Evolutionary conservation across 139 green algal genomes (phyloP), one percentile per base, ranked within the genome.

Genomic region (Nannochloris sp.): DNA sequence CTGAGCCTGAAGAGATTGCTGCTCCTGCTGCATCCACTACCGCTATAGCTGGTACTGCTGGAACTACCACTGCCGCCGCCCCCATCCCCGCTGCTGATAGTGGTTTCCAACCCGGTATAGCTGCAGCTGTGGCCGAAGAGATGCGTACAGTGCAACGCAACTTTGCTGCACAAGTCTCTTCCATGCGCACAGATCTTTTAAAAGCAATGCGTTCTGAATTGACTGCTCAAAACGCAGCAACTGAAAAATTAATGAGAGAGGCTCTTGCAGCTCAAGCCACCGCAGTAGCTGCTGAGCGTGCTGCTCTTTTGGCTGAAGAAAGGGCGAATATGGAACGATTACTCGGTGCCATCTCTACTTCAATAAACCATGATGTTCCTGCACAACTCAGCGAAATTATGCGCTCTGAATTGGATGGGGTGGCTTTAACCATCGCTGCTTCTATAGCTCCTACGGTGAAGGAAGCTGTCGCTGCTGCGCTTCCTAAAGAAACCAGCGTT

Each of bases 341-440:
- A 61, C 33, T 83, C 13, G 60, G 38, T 15, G 53, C 42, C 56
- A 80, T 83, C 33, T 69, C 61, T 1, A 56, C 51, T 55, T 62
- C 55, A 46, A 37, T 86, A 45, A 78, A 79, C 61, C 73, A 61
- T 25, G 79, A 83, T 59, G 48, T 86, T 48, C 79, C 77, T 6
- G 4, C 42, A 7, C 60, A 58, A 14, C 53, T 84, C 45, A 54
- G 68, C 42, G 71, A 72, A 44, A 56, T 42, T 15, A 34, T 75
- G 36, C 59, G 68, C 1, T 55, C 53, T 31, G 70, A 77, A 62
- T 38, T 73, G 53, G 42, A 63, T 9, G 36, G 27, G 8, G 4
- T 68, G 34, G 47, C n/a, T 0, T 24, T 25, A 27, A 23, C n/a
- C 30, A 12, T 77, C 46, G 44, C 70, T 10, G 44, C 63, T 15